Evolutionary conservation across 192 early-diverging fungal species (phyloP).

Genomic region (Chytriomyces sp.): DNA sequence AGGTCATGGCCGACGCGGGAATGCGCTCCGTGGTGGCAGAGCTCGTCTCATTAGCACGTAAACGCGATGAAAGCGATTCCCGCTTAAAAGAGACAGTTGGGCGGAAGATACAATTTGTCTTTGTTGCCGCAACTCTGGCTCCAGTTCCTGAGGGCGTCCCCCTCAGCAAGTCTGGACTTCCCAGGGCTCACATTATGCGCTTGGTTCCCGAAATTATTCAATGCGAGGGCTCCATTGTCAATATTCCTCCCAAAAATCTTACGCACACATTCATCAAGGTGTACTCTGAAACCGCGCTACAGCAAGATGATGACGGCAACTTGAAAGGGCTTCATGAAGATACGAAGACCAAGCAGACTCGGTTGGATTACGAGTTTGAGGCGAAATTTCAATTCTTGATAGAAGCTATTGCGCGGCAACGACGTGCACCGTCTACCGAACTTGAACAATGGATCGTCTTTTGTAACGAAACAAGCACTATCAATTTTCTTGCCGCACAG

Average conservation of each 20-base stretch:
- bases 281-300: neutral
- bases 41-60: constrained; percentile 5
- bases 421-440: neutral
- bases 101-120: constrained; percentile 33
- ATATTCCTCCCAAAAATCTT: constrained; percentile 17
- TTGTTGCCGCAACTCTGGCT: constrained; percentile 41
- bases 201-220: constrained; percentile 22
- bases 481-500: constrained; percentile 12
- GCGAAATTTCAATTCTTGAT: constrained; percentile 67
- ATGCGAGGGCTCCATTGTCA: neutral
- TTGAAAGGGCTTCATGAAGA: constrained; percentile 72
- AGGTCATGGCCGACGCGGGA: constrained; percentile 4
- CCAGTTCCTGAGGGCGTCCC: neutral
- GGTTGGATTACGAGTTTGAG: constrained; percentile 61
- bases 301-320: constrained; percentile 73
- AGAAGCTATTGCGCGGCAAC: constrained; percentile 53
- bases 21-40: constrained; percentile 17
- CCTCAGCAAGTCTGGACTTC: constrained; percentile 5
- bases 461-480: constrained; percentile 68
- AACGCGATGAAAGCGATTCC: neutral
- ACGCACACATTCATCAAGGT: constrained; percentile 33
- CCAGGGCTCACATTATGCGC: constrained; percentile 19
- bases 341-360: constrained; percentile 72
- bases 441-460: constrained; percentile 65
- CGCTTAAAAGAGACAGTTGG: neutral